Evolutionary conservation across 352 stramenopile species (phyloP), one percentile per base, ranked within the genome.

Genomic region (Globisporangium cederbergense): DNA sequence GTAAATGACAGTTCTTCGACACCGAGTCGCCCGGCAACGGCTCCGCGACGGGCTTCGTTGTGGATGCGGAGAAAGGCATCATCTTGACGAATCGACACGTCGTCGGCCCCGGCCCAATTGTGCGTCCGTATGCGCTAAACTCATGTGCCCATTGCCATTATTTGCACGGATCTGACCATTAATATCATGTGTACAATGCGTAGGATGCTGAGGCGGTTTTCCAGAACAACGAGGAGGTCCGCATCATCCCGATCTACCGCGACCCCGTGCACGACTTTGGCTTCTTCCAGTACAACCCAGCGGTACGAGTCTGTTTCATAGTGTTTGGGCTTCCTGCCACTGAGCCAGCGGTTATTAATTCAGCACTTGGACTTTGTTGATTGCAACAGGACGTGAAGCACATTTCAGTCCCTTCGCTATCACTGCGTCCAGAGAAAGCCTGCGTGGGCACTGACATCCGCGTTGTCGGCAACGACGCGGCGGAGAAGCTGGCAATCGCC

Each of bases 61-160:
- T 98, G 18, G 91, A 97, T 61, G 86, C 87, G 1, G 82, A 96
- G 71, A 86, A 81, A 58, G 91, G 93, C 8, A 95, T 98, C 66
- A 97, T 98, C 61, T 64, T 98, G 49, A 98, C 91, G 18, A 98
- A 98, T 59, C 89, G 93, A 25, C 93, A 98, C 61, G 93, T 98
- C 13, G 86, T 97, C 14, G 88, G 87, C 4, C 82, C 89, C 14
- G 87, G 87, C 30, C 87, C 85, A 1, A 91, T 94, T 71, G 86
- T 95, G 83, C 40, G 83, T 56, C 28, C 28, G 4, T 61, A 3
- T 61, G 65, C 25, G 25, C 60, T 7, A 1, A 45, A 36, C 9
- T 36, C 10, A 5, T 18, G 13, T 45, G 8, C 0, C 20, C 42
- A 47, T 9, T n/a, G 11, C 42, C 5, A 8, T 4, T 4, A n/a